Evolutionary conservation across 192 early-diverging fungal species (phyloP).

Genomic region (Entrophospora sp.): DNA sequence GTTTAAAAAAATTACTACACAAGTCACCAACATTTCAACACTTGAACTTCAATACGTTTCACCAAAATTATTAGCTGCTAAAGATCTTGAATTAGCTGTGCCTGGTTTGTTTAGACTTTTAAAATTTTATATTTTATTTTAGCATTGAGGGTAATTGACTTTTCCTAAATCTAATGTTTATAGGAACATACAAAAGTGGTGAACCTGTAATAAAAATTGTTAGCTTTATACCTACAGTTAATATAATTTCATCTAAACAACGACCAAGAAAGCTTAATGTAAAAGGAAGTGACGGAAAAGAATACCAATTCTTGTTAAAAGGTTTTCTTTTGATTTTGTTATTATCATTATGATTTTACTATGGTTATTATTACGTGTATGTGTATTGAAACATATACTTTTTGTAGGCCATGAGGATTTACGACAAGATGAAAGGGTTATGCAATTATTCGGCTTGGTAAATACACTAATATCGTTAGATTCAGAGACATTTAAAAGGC

Average conservation of each 20-base stretch:
- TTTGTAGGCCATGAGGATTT: slow-evolving; percentile 93
- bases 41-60: slow-evolving; percentile 86
- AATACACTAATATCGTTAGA: slow-evolving; percentile 80
- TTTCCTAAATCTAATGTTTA: not conserved
- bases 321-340: slow-evolving; percentile 20
- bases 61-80: slow-evolving; percentile 73
- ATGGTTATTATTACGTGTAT: no score
- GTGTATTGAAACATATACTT: no score
- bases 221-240: slow-evolving; percentile 75
- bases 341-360: no score
- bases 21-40: slow-evolving; percentile 70
- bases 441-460: slow-evolving; percentile 96
- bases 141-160: not conserved
- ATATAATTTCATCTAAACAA: slow-evolving; percentile 87
- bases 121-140: not conserved
- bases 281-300: slow-evolving; percentile 78
- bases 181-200: slow-evolving; percentile 74
- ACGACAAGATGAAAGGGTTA: slow-evolving; percentile 96
- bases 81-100: slow-evolving; percentile 79
- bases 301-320: slow-evolving; percentile 89
- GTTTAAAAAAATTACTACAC: slow-evolving; percentile 71
- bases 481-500: slow-evolving; percentile 81
- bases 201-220: slow-evolving; percentile 78
- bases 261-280: slow-evolving; percentile 79
- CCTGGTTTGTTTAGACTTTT: slow-evolving; percentile 48